Conservation (phyloP, 169 alveolate genomes). For the Eimeria sp. region DNA sequence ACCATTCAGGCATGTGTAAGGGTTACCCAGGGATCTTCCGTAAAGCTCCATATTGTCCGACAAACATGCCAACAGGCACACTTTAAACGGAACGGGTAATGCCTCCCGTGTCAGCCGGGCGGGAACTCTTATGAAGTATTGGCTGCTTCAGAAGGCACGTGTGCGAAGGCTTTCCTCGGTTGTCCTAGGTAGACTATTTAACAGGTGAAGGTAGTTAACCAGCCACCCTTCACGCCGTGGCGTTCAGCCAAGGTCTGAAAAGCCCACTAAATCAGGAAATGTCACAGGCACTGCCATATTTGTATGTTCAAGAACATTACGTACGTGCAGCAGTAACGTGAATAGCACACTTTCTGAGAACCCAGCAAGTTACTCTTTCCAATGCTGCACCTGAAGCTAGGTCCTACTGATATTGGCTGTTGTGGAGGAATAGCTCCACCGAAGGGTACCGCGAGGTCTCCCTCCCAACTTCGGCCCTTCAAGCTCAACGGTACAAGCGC, state of each 20-base stretch:
- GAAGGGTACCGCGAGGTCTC: not conserved
- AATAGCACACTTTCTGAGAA: not conserved
- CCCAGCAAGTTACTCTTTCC: not conserved
- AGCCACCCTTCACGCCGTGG: not conserved
- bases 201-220: not conserved
- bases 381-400: not conserved
- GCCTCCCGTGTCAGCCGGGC: not conserved
- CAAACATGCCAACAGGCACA: not conserved
- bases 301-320: not conserved
- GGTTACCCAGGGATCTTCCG: not conserved
- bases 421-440: not conserved
- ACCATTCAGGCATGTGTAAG: not conserved
- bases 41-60: not conserved
- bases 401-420: not conserved
- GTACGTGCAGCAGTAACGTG: not conserved
- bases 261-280: not conserved
- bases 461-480: not conserved
- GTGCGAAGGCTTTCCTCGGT: not conserved
- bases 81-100: not conserved
- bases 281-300: not conserved
- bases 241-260: not conserved
- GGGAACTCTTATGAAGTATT: not conserved
- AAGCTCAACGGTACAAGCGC: not conserved
- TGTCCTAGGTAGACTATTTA: not conserved
- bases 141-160: not conserved